These are phyloP conservation scores for Sporisorium scitamineum DNA, from an alignment of 1,284 basidiomycete genomes.

Conservation along the genomic window DNA sequence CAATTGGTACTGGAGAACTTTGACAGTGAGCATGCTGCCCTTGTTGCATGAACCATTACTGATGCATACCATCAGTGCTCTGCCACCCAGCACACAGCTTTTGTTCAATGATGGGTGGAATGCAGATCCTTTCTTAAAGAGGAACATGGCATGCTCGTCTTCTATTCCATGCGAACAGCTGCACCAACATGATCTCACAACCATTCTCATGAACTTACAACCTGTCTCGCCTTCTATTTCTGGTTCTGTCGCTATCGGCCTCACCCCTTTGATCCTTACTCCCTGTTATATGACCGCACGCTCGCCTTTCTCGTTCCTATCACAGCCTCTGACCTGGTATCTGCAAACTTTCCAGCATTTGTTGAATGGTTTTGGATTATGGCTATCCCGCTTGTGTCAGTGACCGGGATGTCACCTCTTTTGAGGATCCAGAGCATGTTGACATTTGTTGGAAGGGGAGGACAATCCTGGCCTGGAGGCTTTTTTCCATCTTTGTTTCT, in stretches of 20 bases:
- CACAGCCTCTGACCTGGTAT: neutral
- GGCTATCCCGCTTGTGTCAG: constrained; percentile 1
- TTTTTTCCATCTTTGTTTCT: neutral
- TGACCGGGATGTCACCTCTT: constrained; percentile 4
- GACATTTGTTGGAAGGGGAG: constrained; percentile 3
- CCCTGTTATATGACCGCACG: neutral
- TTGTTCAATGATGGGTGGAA: neutral
- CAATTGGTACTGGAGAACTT: neutral
- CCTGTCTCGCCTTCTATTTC: neutral
- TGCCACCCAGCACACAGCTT: neutral
- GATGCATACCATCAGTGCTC: neutral
- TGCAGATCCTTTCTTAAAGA: neutral
- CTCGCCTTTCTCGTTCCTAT: neutral
- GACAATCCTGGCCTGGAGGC: constrained; percentile 1
- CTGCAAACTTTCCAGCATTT: neutral
- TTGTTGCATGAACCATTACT: neutral
- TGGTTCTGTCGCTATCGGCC: too few relatives aligned
- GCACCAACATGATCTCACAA: neutral
- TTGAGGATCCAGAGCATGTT: constrained; percentile 1
- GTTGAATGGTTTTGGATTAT: neutral
- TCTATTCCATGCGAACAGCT: neutral
- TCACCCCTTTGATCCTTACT: neutral
- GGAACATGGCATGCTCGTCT: neutral
- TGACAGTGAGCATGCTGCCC: neutral
- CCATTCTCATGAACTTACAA: neutral